These are phyloP conservation scores for Warburgia ugandensis DNA, from an alignment of 164 flowering plant species.

Conservation along the genomic window DNA sequence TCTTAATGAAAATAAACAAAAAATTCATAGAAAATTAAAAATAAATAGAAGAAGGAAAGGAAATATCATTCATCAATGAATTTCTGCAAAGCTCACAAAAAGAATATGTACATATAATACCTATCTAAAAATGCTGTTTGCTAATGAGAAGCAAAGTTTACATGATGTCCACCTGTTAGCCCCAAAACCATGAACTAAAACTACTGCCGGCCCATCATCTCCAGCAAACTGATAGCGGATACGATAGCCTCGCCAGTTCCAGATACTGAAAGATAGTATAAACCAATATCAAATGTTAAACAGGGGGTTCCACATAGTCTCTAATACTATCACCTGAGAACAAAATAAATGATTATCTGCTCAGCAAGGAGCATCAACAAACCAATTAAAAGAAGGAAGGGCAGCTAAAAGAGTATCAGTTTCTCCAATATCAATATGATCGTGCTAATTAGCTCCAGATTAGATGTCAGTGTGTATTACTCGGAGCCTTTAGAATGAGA, in stretches of 20 bases:
- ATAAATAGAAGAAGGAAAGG: no score
- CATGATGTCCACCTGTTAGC: constrained; percentile 79
- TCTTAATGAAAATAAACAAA: no score
- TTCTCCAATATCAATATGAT: no score
- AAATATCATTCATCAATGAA: no score
- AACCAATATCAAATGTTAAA: background rate
- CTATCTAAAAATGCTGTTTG: constrained; percentile 31
- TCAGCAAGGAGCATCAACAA: background rate
- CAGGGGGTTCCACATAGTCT: background rate
- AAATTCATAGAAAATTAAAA: background rate
- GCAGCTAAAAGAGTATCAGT: no score
- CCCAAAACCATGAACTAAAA: constrained; percentile 92
- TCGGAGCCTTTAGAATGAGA: no score
- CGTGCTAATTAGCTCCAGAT: no score
- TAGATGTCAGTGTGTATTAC: no score
- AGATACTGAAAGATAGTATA: constrained; percentile 37
- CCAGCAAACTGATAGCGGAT: constrained; percentile 82
- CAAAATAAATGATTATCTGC: background rate
- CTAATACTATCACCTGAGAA: background rate
- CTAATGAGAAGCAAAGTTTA: constrained; percentile 33
- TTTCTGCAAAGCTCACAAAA: background rate
- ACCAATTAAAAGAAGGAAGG: no score
- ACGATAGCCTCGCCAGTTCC: constrained; percentile 87
- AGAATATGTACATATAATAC: constrained; percentile 15
- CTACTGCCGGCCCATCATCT: constrained; percentile 65